Conservation (phyloP, 768 basidiomycete genomes). For the Galerina marginata region DNA sequence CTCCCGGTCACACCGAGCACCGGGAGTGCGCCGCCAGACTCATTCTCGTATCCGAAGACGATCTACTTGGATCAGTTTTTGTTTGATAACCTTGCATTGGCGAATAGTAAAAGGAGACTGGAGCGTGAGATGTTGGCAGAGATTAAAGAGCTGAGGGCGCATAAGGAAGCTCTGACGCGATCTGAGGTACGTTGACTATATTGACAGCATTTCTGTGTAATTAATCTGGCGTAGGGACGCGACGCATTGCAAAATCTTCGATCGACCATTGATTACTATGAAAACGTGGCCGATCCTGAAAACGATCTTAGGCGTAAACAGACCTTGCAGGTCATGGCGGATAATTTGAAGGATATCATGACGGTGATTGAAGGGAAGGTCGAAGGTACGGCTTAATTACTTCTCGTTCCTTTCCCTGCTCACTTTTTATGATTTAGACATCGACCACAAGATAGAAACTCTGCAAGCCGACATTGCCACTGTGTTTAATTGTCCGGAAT, state of each 20-base stretch:
- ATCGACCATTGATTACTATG: constrained; percentile 72
- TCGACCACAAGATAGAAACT: constrained; percentile 52
- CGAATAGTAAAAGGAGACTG: constrained; percentile 39
- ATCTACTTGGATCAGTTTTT: constrained; percentile 80
- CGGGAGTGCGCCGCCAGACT: constrained; percentile 36
- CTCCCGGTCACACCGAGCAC: constrained; percentile 15
- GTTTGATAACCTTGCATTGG: constrained; percentile 55
- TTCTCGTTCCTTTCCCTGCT: not conserved
- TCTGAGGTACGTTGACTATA: constrained; percentile 54
- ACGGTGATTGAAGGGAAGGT: constrained; percentile 56
- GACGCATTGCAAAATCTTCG: constrained; percentile 69
- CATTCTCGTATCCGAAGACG: constrained; percentile 65
- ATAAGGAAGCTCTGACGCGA: constrained; percentile 52
- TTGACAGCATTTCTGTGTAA: not conserved
- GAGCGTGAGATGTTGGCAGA: constrained; percentile 51
- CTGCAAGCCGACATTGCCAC: constrained; percentile 49
- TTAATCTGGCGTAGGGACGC: constrained; percentile 47
- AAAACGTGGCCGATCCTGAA: constrained; percentile 60
- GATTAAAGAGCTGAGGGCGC: constrained; percentile 49
- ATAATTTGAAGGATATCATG: constrained; percentile 59
- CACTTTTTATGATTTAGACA: constrained; percentile 41
- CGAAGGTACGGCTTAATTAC: constrained; percentile 45
- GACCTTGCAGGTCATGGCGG: constrained; percentile 46
- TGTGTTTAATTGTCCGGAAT: constrained; percentile 66
- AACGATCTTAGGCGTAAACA: constrained; percentile 52